Evolutionary conservation across 352 stramenopile species (phyloP), one percentile per base, ranked within the genome.

Genomic region (Phytophthora boehmeriae): DNA sequence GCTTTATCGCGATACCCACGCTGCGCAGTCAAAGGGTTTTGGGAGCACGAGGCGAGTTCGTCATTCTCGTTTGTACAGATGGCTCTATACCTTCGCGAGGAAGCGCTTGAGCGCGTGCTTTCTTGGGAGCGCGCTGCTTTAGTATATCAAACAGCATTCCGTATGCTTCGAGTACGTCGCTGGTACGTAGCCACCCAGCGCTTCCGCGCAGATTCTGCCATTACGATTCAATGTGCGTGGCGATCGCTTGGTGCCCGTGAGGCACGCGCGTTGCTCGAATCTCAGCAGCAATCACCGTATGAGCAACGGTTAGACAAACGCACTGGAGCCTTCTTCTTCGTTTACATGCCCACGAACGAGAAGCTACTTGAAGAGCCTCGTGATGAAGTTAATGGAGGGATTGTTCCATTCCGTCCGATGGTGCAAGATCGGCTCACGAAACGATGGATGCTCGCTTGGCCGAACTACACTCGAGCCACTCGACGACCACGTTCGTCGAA

Each of bases 361-460:
- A 83, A 80, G 32, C 57, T 93, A 22, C 25, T 79, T 9, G 71
- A 88, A 25, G 78, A 87, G 42, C 86, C 86, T 19, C 71, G 73
- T 5, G 83, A 93, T 46, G 71, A 76, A 23, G 41, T 63, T 2
- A 69, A 59, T 13, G 85, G 81, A 17, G 55, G 50, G 4, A 73
- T 86, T 35, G 27, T 92, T 17, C 60, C 83, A 8, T 90, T 78
- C 57, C 81, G 86, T 0, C 83, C 86, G 1, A 79, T 93, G 76
- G 62, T 93, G 5, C 74, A 91, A 23, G 86, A 93, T 48, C 81
- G 78, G 25, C 38, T 87, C 38, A 91, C 86, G 17, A 80, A 85
- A 60, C 68, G 77, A 14, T 92, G 79, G 79, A 65, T 93, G 48
- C 76, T 86, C 8, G 80, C 80, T 5, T 95, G 86, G 84, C 84